These are phyloP conservation scores for Plasmodium adleri DNA, from an alignment of 169 alveolate species.

Conservation along the genomic window DNA sequence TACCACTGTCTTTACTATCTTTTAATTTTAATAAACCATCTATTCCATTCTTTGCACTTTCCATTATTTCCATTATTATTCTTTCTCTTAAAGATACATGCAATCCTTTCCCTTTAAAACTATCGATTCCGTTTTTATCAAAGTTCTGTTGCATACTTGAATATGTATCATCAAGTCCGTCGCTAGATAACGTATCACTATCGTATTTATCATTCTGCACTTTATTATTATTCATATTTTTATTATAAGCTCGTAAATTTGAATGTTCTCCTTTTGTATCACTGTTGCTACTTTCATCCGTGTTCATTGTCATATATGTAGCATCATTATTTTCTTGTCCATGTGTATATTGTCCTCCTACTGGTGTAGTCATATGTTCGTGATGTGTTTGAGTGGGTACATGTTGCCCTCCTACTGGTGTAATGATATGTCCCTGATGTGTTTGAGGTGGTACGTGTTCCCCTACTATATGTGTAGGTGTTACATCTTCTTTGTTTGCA, in stretches of 20 bases:
- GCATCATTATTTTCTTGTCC: background rate
- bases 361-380: background rate
- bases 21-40: conserved; percentile 13
- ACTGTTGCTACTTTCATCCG: background rate
- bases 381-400: background rate
- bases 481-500: no score
- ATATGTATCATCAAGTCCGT: background rate
- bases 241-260: background rate
- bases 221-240: background rate
- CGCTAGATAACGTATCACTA: background rate
- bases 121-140: background rate
- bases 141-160: background rate
- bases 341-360: background rate
- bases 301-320: background rate
- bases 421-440: background rate
- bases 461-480: background rate
- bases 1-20: background rate
- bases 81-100: conserved; percentile 29
- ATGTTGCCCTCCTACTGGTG: background rate
- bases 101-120: conserved; percentile 5
- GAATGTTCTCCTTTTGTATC: background rate
- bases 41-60: conserved; percentile 33
- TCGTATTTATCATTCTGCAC: background rate
- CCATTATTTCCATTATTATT: conserved; percentile 39
- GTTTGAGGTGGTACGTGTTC: background rate